Conservation (phyloP, 768 basidiomycete species). For the Favolaschia claudopus region DNA sequence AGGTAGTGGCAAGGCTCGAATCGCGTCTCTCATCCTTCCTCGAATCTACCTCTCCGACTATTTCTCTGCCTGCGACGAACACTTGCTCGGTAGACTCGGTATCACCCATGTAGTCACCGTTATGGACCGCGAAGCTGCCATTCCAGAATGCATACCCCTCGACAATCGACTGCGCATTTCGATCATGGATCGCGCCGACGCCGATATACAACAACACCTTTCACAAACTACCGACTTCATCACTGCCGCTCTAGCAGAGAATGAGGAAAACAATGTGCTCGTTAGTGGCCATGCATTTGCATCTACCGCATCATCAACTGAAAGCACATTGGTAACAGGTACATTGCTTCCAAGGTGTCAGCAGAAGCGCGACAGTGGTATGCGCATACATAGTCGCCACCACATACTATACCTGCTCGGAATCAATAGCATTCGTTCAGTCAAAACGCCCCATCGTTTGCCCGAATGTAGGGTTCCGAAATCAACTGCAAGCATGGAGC, state of each 20-base stretch:
- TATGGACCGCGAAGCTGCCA: conserved; percentile 56
- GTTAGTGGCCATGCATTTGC: no score
- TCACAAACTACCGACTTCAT: conserved; percentile 62
- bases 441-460: conserved; percentile 64
- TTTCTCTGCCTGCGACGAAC: conserved; percentile 52
- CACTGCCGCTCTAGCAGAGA: conserved; percentile 51
- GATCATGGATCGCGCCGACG: conserved; percentile 48
- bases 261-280: conserved; percentile 53
- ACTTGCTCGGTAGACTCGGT: conserved; percentile 59
- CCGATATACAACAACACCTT: conserved; percentile 55
- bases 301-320: neutral
- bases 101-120: conserved; percentile 80
- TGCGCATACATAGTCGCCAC: conserved; percentile 74
- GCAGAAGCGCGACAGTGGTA: conserved; percentile 77
- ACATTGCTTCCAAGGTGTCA: conserved; percentile 80
- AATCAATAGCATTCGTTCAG: conserved; percentile 64
- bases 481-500: conserved; percentile 47
- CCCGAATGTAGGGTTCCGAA: conserved; percentile 73
- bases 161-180: conserved; percentile 58
- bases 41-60: conserved; percentile 72
- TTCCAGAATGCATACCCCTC: conserved; percentile 54
- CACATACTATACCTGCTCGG: conserved; percentile 57
- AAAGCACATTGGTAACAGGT: conserved; percentile 52
- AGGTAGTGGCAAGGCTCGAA: conserved; percentile 14
- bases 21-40: conserved; percentile 44